Evolutionary conservation across 768 basidiomycete genomes (phyloP).

Genomic region (Roridomyces roridus): DNA sequence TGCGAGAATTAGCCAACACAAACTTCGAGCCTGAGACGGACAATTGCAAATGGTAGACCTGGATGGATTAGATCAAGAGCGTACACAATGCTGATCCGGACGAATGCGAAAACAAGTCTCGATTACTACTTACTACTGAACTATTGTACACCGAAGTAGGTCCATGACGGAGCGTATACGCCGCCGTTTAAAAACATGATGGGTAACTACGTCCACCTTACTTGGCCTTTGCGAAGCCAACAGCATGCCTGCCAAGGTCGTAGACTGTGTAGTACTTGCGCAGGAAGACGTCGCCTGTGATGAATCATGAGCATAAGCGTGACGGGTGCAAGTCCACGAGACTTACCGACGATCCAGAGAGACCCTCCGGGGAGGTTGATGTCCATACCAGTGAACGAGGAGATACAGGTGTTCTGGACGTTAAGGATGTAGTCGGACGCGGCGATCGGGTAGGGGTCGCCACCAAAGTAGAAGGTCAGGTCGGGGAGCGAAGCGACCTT

Average conservation of each 20-base stretch:
- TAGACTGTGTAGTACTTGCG: slow-evolving; percentile 94
- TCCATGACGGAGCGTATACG: not conserved
- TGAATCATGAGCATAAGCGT: slow-evolving; percentile 7
- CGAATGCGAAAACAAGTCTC: too few species aligned
- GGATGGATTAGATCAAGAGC: too few species aligned
- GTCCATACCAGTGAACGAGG: slow-evolving; percentile 90
- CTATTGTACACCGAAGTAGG: slow-evolving; percentile 21
- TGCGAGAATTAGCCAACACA: too few species aligned
- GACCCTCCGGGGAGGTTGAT: slow-evolving; percentile 80
- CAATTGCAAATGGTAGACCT: too few species aligned
- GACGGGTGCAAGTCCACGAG: slow-evolving; percentile 43
- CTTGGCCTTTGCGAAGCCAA: slow-evolving; percentile 71
- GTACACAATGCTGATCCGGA: too few species aligned
- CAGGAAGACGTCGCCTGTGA: slow-evolving; percentile 84
- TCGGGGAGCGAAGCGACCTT: slow-evolving; percentile 87
- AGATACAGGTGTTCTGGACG: slow-evolving; percentile 92
- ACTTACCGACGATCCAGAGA: slow-evolving; percentile 85
- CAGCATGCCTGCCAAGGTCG: slow-evolving; percentile 76
- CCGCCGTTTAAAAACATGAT: too few species aligned
- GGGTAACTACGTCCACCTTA: slow-evolving; percentile 4
- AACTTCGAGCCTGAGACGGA: too few species aligned
- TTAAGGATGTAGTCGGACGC: slow-evolving; percentile 90
- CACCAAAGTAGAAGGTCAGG: slow-evolving; percentile 82
- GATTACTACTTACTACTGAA: not conserved
- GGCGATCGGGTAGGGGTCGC: slow-evolving; percentile 79